These are phyloP conservation scores for Ophiostoma montium DNA, from an alignment of 2,329 filamentous ascomycete genomes.

Conservation along the genomic window DNA sequence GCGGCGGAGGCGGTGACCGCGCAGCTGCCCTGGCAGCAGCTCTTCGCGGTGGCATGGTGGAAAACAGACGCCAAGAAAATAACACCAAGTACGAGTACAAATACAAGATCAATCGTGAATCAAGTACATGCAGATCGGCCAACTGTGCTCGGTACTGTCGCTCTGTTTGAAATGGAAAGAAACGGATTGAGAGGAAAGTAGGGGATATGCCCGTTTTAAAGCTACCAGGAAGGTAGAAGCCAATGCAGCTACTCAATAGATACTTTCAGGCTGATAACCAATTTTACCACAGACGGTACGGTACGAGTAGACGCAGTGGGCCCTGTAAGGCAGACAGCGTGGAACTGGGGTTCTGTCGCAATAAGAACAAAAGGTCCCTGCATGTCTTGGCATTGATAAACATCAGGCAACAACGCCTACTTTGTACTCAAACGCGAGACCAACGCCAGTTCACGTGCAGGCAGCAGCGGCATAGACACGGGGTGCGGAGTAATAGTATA, in stretches of 20 bases:
- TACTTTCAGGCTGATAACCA: too few species aligned
- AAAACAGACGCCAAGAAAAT: not conserved
- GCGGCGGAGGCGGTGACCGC: constrained; percentile 7
- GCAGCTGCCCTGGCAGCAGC: not conserved
- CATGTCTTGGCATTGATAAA: too few species aligned
- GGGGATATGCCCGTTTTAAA: not conserved
- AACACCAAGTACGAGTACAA: not conserved
- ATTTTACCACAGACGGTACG: not conserved
- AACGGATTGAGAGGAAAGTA: not conserved
- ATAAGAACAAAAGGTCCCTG: too few species aligned
- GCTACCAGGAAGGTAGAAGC: too few species aligned
- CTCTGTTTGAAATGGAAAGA: too few species aligned
- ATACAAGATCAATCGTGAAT: not conserved
- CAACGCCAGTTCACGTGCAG: constrained; percentile 3
- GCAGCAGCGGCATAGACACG: too few species aligned
- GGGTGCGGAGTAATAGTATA: too few species aligned
- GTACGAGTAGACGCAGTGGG: not conserved
- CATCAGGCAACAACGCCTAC: constrained; percentile 4
- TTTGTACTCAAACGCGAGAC: not conserved
- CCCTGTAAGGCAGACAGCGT: not conserved
- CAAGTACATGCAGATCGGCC: too few species aligned
- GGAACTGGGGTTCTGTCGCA: too few species aligned
- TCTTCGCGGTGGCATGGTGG: constrained; percentile 9
- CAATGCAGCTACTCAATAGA: too few species aligned
- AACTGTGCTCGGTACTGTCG: too few species aligned